phyloP scores from a whole-genome alignment of 1,284 basidiomycete species.

The Cutaneotrichosporon sp. region DNA sequence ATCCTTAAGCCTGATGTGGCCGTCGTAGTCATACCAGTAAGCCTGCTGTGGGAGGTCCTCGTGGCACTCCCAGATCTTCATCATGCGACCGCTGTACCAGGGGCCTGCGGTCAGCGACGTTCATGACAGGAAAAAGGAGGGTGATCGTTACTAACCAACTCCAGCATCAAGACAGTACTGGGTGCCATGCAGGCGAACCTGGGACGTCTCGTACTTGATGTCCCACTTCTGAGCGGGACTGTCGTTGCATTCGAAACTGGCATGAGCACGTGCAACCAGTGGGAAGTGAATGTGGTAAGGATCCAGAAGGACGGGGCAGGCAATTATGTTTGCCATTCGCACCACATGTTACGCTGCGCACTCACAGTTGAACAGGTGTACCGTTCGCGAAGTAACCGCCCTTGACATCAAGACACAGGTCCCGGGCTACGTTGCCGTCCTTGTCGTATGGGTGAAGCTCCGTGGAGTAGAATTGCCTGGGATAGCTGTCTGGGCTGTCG shows the following conservation, averaged over 20 bases:
- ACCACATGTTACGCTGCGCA: too few species aligned
- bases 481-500: too few species aligned
- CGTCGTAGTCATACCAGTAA: conserved; percentile 10
- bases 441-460: too few species aligned
- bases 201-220: conserved; percentile 16
- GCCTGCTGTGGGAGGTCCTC: conserved; percentile 14
- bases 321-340: too few species aligned
- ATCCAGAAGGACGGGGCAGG: too few species aligned
- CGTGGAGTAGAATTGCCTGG: too few species aligned
- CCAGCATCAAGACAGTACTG: conserved; percentile 36
- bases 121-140: too few species aligned
- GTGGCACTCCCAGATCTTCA: conserved; percentile 21
- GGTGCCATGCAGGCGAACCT: conserved; percentile 24
- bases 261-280: not conserved
- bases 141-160: conserved; percentile 4
- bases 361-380: too few species aligned
- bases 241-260: conserved; percentile 31
- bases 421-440: too few species aligned
- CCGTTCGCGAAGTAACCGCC: too few species aligned
- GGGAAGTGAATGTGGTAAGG: too few species aligned
- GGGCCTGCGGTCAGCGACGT: not conserved
- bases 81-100: conserved; percentile 9
- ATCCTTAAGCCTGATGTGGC: conserved; percentile 3
- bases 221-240: conserved; percentile 30
- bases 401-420: too few species aligned